Evolutionary conservation across 345 rosid genomes (phyloP).

Genomic region (Clausena lansium): DNA sequence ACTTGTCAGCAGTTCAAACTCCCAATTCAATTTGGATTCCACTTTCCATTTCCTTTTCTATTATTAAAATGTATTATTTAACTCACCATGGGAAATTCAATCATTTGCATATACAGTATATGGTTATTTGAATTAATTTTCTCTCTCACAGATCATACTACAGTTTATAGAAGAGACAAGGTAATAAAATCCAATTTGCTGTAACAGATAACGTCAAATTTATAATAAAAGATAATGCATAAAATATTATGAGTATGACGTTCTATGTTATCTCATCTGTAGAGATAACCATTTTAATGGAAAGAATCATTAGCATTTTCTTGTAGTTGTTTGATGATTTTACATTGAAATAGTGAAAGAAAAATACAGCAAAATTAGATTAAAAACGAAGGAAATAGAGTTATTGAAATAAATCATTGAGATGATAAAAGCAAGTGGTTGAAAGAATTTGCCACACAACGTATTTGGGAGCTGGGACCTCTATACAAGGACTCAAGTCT

Average conservation of each 20-base stretch:
- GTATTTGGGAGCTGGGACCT: not conserved
- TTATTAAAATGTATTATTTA: not conserved
- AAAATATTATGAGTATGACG: too few species aligned
- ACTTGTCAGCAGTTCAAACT: conserved; percentile 1
- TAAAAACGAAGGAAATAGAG: not conserved
- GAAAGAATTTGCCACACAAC: not conserved
- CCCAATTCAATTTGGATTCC: conserved; percentile 16
- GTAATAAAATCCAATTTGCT: not conserved
- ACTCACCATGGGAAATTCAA: not conserved
- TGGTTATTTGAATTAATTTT: not conserved
- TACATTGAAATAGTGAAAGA: not conserved
- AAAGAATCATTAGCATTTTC: not conserved
- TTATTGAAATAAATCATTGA: not conserved
- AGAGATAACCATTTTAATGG: too few species aligned
- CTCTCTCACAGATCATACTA: not conserved
- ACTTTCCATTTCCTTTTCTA: not conserved
- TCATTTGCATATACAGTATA: not conserved
- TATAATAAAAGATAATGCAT: not conserved
- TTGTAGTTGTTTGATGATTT: not conserved
- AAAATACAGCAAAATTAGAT: not conserved
- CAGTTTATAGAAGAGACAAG: not conserved
- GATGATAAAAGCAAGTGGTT: not conserved
- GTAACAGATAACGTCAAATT: not conserved
- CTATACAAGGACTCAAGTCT: not conserved
- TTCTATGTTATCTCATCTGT: too few species aligned